Conservation (phyloP, 768 basidiomycete genomes). For the Daedaleopsis nitida region DNA sequence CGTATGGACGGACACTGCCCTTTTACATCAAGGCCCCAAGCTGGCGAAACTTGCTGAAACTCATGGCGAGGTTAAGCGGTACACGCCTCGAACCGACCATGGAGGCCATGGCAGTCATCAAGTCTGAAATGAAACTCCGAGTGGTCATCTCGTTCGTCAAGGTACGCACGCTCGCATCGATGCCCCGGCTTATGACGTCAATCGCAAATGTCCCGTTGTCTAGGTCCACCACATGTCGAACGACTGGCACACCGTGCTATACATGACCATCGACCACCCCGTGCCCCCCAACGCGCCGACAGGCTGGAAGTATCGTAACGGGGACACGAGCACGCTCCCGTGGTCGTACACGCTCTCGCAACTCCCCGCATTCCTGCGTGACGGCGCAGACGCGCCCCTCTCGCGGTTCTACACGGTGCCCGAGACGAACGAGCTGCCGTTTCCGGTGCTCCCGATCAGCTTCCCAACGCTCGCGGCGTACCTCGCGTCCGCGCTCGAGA, state of each 20-base stretch:
- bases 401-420: conserved; percentile 78
- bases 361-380: conserved; percentile 62
- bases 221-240: conserved; percentile 60
- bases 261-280: conserved; percentile 76
- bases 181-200: neutral
- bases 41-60: conserved; percentile 73
- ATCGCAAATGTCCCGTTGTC: neutral
- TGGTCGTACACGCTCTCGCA: conserved; percentile 69
- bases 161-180: conserved; percentile 39
- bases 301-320: conserved; percentile 51
- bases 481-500: conserved; percentile 68
- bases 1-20: conserved; percentile 66
- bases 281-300: conserved; percentile 48
- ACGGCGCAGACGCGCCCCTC: conserved; percentile 60
- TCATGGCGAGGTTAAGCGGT: conserved; percentile 73
- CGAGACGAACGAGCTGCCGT: conserved; percentile 55
- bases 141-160: conserved; percentile 80
- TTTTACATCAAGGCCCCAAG: conserved; percentile 73
- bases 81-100: conserved; percentile 72
- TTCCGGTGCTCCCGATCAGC: conserved; percentile 70
- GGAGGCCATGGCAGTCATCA: conserved; percentile 61
- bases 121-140: conserved; percentile 60
- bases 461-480: conserved; percentile 80
- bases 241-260: conserved; percentile 76
- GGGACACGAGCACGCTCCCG: conserved; percentile 67